Base-by-base conservation (phyloP, 1,284 basidiomycete species). In the Porogramme epimiltina region DNA sequence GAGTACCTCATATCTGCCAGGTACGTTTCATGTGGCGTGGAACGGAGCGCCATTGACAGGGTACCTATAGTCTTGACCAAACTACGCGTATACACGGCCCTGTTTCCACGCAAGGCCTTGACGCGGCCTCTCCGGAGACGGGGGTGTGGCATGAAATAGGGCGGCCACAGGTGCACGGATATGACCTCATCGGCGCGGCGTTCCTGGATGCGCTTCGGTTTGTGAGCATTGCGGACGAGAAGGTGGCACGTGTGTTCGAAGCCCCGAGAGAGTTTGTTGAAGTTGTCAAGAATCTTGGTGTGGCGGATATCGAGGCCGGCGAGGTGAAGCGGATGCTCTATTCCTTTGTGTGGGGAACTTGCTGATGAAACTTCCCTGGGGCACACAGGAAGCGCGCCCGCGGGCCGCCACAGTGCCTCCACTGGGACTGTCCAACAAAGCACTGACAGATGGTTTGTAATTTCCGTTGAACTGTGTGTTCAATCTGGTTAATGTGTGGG, bases 121-220 rank as follows among this genome's bases (percentile, higher is more conserved):
- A 65, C 25, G 52, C 51, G n/a, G n/a, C n/a, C n/a, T n/a, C n/a
- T 3, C 26, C 58, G n/a, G 52, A 61, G 6, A 66, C 62, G 34
- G n/a, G 16, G 16, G 62, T 70, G 2, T 98, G 95, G 95, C 90
- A 92, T 60, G 95, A 98, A 67, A 75, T 97, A 25, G 82, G 82
- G 24, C 84, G 95, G 16, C 95, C 95, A 22, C 95, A 98, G 70
- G 86, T 96, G 18, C 95, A 98, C 69, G 95, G 95, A 4, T 97
- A 98, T 68, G 93, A 97, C 64, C 75, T 97, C 40, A 76, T 94
- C n/a, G 87, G 87, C 54, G 86, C 82, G 2, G 82, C 80, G 2
- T 94, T 93, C 69, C 78, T 97, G 39, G 78, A 81, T 52, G 73
- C 89, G 0, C 73, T 93, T 39, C 84, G 82, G 20, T 93, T 96